phyloP scores from a whole-genome alignment of 2,329 filamentous ascomycete genomes.

The Aspergillus sp. region DNA sequence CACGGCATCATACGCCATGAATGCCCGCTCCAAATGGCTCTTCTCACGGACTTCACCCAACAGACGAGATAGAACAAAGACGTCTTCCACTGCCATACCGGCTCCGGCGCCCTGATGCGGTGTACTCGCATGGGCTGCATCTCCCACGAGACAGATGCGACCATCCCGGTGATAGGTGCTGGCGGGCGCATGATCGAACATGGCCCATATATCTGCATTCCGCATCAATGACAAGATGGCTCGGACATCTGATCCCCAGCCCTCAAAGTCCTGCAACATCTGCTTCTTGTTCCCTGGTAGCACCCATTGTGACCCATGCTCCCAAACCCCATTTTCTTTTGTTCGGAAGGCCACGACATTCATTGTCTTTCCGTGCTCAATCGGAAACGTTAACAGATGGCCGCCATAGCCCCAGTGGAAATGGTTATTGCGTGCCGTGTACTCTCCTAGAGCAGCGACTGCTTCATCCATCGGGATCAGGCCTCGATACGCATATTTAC shows the following conservation, averaged over 20 bases:
- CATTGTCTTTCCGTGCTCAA: conserved; percentile 2
- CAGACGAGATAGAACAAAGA: conserved; percentile 35
- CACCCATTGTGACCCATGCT: background rate
- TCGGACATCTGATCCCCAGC: conserved; percentile 3
- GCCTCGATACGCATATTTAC: conserved; percentile 44
- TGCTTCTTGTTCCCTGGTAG: background rate
- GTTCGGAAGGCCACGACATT: conserved; percentile 7
- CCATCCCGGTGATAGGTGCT: background rate
- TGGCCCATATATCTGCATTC: conserved; percentile 1
- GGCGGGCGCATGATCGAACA: conserved; percentile 9
- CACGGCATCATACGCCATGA: conserved; percentile 8
- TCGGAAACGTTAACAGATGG: conserved; percentile 1
- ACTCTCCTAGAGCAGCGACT: background rate
- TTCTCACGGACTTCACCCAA: conserved; percentile 19
- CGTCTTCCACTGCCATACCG: conserved; percentile 43
- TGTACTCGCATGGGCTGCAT: conserved; percentile 43
- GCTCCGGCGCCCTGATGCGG: conserved; percentile 42
- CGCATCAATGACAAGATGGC: conserved; percentile 2
- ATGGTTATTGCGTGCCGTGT: conserved; percentile 3
- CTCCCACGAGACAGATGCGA: conserved; percentile 33
- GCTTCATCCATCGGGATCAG: conserved; percentile 50
- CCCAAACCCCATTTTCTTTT: background rate
- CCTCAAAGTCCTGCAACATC: conserved; percentile 4
- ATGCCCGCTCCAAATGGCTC: background rate
- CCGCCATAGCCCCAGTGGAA: conserved; percentile 1